Evolutionary conservation across 495 filamentous ascomycete species (phyloP).

Genomic region (Xylaria palmicola): DNA sequence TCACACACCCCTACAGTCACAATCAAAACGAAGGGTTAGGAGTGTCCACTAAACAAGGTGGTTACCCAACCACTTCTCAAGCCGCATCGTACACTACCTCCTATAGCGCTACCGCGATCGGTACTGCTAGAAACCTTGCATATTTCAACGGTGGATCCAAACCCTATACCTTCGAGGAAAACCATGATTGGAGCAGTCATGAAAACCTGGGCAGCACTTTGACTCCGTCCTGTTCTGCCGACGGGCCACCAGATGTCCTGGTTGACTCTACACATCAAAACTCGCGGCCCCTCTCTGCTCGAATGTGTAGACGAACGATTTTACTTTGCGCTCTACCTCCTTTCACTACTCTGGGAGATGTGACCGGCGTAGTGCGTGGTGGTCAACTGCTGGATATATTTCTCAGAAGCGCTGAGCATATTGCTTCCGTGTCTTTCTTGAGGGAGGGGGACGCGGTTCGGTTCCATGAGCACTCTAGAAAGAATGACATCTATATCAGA

Average conservation of each 20-base stretch:
- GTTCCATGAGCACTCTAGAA: constrained; percentile 64
- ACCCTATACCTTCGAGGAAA: constrained; percentile 14
- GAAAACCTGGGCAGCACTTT: constrained; percentile 21
- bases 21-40: constrained; percentile 31
- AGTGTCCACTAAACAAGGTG: constrained; percentile 18
- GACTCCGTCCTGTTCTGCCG: constrained; percentile 20
- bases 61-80: constrained; percentile 2
- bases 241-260: constrained; percentile 3
- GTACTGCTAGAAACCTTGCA: neutral
- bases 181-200: constrained; percentile 25
- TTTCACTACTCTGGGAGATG: constrained; percentile 63
- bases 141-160: constrained; percentile 6
- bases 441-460: constrained; percentile 59
- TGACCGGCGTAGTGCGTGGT: constrained; percentile 64
- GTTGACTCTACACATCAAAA: constrained; percentile 9
- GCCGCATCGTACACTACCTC: constrained; percentile 1
- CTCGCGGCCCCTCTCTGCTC: constrained; percentile 28
- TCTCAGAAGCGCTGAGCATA: constrained; percentile 59
- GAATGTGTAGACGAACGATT: constrained; percentile 60
- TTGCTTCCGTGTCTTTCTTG: constrained; percentile 70
- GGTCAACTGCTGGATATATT: constrained; percentile 70
- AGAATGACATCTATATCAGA: constrained; percentile 67
- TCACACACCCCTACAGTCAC: constrained; percentile 12
- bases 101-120: neutral
- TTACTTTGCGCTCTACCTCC: constrained; percentile 63